Evolutionary conservation across 208 protist species (phyloP), one percentile per base, ranked within the genome.

Genomic region (Blechomonas ayalai): DNA sequence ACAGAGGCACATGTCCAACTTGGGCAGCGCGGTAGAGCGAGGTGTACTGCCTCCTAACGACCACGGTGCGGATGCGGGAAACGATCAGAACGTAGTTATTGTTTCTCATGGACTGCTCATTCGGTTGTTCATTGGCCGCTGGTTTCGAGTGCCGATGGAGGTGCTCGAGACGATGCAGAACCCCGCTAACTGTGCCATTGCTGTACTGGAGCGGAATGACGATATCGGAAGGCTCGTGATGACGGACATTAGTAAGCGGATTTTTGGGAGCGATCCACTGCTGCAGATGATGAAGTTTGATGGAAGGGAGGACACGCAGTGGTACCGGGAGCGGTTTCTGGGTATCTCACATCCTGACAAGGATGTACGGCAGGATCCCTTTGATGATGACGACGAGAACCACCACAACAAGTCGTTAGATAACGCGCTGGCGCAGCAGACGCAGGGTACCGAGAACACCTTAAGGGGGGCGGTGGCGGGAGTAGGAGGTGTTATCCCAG

Each of bases 121-220:
- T 24, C 77, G 88, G 18, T 59, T 90, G 20, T 92, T 95, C 42
- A 68, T 95, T 48, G 76, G 62, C 4, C 70, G 80, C 12, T 95
- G 87, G 83, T 92, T 88, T 34, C 51, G 57, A 12, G 65, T 92
- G 19, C 76, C 82, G 46, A 75, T 90, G 67, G 74, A 90, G 43
- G 71, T 83, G 19, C 85, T 87, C 48, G 83, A 95, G 49, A 87
- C 76, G 31, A 88, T 95, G 87, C 52, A 51, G 26, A 95, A 95
- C 65, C 87, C 87, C 10, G 81, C 82, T 3, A 95, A 95, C 60
- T 92, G 87, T 55, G 46, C 67, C 28, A 90, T 95, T 42, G 70
- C 82, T 12, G 74, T 92, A 23, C 64, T 95, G 3, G 69, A 92
- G 59, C 62, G 82, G 27, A 44, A 78, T 37, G 75, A 83, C 29